Evolutionary conservation across 352 stramenopile genomes (phyloP).

Genomic region (Phytophthora multivora): DNA sequence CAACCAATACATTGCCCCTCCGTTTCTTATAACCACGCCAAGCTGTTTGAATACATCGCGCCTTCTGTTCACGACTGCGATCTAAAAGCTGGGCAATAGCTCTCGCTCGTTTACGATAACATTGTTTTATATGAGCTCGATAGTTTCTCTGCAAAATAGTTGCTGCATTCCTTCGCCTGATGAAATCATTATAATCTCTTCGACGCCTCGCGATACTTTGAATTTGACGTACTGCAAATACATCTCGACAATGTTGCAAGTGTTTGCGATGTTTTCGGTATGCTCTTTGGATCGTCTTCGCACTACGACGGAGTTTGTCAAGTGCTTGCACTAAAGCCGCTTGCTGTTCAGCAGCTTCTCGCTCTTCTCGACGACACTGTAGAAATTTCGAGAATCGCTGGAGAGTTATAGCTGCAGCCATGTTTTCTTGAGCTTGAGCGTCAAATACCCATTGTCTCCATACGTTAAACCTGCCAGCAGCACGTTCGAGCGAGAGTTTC

Average conservation of each 20-base stretch:
- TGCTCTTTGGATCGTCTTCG: constrained; percentile 42
- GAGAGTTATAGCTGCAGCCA: constrained; percentile 44
- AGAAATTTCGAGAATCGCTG: constrained; percentile 26
- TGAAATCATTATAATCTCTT: constrained; percentile 4
- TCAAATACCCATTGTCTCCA: constrained; percentile 29
- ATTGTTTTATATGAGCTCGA: constrained; percentile 1
- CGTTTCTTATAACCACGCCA: constrained; percentile 43
- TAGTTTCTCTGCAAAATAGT: constrained; percentile 31
- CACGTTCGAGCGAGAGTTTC: constrained; percentile 13
- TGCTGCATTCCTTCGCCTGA: constrained; percentile 19
- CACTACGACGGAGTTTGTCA: constrained; percentile 21
- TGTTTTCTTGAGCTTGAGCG: constrained; percentile 27
- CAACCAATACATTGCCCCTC: constrained; percentile 29
- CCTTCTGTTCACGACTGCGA: constrained; percentile 12
- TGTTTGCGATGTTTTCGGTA: constrained; percentile 27
- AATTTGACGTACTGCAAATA: constrained; percentile 28
- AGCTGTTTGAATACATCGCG: constrained; percentile 29
- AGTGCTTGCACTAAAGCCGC: constrained; percentile 22
- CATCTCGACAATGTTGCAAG: constrained; percentile 3
- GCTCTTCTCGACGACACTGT: constrained; percentile 4
- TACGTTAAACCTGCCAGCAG: constrained; percentile 15
- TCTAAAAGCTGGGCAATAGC: constrained; percentile 15
- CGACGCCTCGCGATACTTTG: constrained; percentile 31
- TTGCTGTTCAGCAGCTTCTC: constrained; percentile 6
- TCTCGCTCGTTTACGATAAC: not conserved